Conservation (phyloP, 1,284 basidiomycete species). For the Crucibulum cyathiforme region DNA sequence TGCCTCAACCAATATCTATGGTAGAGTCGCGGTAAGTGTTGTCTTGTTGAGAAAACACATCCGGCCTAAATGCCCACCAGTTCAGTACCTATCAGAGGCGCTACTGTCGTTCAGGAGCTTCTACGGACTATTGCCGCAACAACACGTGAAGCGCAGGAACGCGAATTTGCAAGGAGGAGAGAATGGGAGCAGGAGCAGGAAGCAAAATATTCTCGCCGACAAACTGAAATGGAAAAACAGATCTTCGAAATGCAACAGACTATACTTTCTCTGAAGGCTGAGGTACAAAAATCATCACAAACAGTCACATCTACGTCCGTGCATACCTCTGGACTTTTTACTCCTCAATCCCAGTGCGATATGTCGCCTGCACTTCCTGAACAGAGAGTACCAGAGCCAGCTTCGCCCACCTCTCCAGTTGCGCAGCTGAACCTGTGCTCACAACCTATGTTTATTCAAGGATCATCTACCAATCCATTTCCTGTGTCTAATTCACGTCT, state of each 20-base stretch:
- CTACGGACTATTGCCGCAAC: slow-evolving; percentile 53
- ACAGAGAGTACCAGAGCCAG: slow-evolving; percentile 27
- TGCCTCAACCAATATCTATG: slow-evolving; percentile 36
- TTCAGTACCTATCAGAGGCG: slow-evolving; percentile 19
- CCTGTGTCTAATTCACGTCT: neutral
- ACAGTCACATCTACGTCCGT: neutral
- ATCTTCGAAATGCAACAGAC: slow-evolving; percentile 66
- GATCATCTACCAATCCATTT: slow-evolving; percentile 43
- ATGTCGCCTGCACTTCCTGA: slow-evolving; percentile 27
- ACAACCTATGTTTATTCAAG: slow-evolving; percentile 46
- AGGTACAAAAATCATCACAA: slow-evolving; percentile 28
- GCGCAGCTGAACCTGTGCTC: slow-evolving; percentile 32
- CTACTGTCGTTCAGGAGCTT: slow-evolving; percentile 62
- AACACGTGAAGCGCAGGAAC: slow-evolving; percentile 62
- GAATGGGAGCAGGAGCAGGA: slow-evolving; percentile 77
- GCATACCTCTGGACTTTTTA: slow-evolving; percentile 21
- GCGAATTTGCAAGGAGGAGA: slow-evolving; percentile 59
- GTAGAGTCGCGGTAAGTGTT: slow-evolving; percentile 27
- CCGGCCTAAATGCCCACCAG: neutral
- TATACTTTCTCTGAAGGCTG: slow-evolving; percentile 55
- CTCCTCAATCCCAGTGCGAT: slow-evolving; percentile 35
- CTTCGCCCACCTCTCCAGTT: slow-evolving; percentile 44
- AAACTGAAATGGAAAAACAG: slow-evolving; percentile 64
- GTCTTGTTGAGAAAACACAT: neutral
- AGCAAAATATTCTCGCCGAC: slow-evolving; percentile 55